These are phyloP conservation scores for Pythium scleroteichum DNA, from an alignment of 352 stramenopile genomes.

Conservation along the genomic window DNA sequence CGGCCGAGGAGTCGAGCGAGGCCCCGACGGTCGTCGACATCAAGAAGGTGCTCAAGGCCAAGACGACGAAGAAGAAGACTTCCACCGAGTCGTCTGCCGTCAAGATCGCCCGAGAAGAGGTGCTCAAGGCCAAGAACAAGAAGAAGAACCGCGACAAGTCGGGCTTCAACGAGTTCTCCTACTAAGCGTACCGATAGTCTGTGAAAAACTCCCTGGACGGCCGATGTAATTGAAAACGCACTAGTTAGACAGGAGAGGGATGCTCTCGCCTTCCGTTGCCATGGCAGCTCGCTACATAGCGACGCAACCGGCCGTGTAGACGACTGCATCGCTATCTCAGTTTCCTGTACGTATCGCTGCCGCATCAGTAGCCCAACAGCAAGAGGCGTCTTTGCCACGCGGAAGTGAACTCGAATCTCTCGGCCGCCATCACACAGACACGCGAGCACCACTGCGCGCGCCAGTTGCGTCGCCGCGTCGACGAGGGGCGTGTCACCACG, in stretches of 20 bases:
- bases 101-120: conserved; percentile 70
- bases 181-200: conserved; percentile 33
- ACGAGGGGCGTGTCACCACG: conserved; percentile 16
- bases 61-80: conserved; percentile 79
- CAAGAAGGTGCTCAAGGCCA: conserved; percentile 71
- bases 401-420: neutral
- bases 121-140: conserved; percentile 66
- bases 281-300: neutral
- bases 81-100: conserved; percentile 53
- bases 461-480: conserved; percentile 8
- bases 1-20: conserved; percentile 23
- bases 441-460: neutral
- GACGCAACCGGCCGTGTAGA: neutral
- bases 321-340: neutral
- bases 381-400: too few relatives aligned
- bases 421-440: conserved; percentile 2
- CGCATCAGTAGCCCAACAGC: too few relatives aligned
- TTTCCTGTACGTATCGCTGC: neutral
- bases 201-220: conserved; percentile 10
- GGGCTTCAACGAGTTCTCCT: conserved; percentile 82
- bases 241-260: conserved; percentile 25
- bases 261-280: too few relatives aligned
- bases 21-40: conserved; percentile 53
- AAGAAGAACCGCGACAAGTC: conserved; percentile 73
- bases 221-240: conserved; percentile 22